phyloP scores from a whole-genome alignment of 495 filamentous ascomycete species.

The Tuber indicum region DNA sequence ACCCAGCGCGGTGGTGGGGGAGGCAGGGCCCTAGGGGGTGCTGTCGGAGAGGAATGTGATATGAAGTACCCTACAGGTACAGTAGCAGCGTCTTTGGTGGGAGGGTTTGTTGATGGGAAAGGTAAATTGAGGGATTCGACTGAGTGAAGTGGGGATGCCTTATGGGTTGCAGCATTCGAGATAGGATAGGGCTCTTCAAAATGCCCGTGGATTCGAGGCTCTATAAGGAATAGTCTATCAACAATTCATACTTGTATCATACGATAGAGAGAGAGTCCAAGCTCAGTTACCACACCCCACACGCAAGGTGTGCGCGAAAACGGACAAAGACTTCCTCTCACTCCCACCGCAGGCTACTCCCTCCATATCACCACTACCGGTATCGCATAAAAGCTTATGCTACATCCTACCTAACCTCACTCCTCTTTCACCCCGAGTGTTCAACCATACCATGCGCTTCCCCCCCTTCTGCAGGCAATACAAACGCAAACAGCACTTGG shows the following conservation, averaged over 20 bases:
- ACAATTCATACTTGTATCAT: neutral
- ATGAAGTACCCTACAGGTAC: neutral
- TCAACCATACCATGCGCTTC: neutral
- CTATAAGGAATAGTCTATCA: neutral
- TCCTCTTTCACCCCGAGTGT: neutral
- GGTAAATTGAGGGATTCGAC: neutral
- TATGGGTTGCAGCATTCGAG: neutral
- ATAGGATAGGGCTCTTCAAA: neutral
- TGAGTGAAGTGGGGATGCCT: neutral
- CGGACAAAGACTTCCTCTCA: neutral
- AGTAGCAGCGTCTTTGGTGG: conserved; percentile 4
- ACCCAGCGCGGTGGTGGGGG: neutral
- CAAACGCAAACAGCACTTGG: neutral
- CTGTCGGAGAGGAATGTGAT: conserved; percentile 7
- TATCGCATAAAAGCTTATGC: neutral
- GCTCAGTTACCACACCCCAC: neutral
- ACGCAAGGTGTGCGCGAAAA: neutral
- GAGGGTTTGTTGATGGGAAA: neutral
- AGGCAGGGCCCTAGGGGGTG: conserved; percentile 11
- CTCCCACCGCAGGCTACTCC: neutral
- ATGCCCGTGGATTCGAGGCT: neutral
- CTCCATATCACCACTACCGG: neutral
- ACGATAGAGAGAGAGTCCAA: neutral
- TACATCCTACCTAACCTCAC: neutral
- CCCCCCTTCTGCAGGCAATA: neutral